These are phyloP conservation scores for Syncephalis fuscata DNA, from an alignment of 371 early-diverging fungal genomes.

Conservation along the genomic window DNA sequence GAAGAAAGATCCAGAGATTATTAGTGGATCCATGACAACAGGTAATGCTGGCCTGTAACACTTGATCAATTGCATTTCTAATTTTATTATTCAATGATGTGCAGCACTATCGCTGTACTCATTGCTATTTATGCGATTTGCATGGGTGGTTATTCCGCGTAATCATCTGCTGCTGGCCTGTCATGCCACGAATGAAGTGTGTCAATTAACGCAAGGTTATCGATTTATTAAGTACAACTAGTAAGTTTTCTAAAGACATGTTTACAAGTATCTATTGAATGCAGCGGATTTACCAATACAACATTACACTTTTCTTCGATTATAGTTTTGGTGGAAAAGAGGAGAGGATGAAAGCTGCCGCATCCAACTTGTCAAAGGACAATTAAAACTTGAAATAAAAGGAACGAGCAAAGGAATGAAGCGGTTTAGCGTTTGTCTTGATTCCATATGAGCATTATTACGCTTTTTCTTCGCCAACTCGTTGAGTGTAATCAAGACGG, in stretches of 20 bases:
- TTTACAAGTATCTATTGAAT: no score
- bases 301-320: no score
- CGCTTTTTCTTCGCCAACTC: neutral
- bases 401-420: no score
- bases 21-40: conserved; percentile 88
- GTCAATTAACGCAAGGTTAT: conserved; percentile 72
- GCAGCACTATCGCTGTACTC: conserved; percentile 43
- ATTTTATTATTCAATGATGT: neutral
- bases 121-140: conserved; percentile 88
- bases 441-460: no score
- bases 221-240: conserved; percentile 63
- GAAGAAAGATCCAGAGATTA: conserved; percentile 79
- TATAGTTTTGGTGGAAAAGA: no score
- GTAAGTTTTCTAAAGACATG: neutral
- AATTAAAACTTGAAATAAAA: no score
- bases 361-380: no score
- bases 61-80: neutral
- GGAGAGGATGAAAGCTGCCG: no score
- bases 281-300: no score
- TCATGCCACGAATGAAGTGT: conserved; percentile 80
- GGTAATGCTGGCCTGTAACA: conserved; percentile 29
- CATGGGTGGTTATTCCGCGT: conserved; percentile 78
- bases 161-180: conserved; percentile 86
- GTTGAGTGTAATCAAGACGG: conserved; percentile 32
- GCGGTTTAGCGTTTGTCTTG: no score